Evolutionary conservation across 345 rosid species (phyloP).

Genomic region (Citrus trifoliata): DNA sequence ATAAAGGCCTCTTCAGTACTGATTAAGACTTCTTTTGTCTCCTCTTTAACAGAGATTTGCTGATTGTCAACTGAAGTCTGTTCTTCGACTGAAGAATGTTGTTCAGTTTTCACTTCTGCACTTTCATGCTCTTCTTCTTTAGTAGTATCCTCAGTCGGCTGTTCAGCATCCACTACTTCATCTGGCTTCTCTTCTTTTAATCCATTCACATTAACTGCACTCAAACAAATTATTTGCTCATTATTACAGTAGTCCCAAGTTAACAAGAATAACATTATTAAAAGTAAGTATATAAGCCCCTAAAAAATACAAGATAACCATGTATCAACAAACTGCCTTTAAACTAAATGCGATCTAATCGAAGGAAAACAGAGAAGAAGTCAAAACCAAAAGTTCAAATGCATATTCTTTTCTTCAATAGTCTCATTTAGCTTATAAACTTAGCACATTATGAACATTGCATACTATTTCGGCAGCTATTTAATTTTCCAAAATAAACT

Average conservation of each 20-base stretch:
- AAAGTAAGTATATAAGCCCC: too few species aligned
- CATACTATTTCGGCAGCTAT: neutral
- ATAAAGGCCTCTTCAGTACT: conserved; percentile 9
- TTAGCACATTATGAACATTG: neutral
- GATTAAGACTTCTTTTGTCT: conserved; percentile 8
- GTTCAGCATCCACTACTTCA: conserved; percentile 17
- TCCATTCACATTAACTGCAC: conserved; percentile 42
- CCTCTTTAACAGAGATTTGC: conserved; percentile 24
- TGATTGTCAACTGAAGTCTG: conserved; percentile 19
- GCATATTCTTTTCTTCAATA: neutral
- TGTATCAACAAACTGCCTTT: too few species aligned
- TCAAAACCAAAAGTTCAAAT: neutral
- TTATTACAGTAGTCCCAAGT: neutral
- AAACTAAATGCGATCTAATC: neutral
- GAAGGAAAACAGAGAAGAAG: neutral
- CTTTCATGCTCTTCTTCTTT: conserved; percentile 28
- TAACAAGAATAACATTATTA: too few species aligned
- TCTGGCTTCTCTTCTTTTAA: conserved; percentile 25
- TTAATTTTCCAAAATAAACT: neutral
- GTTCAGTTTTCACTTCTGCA: conserved; percentile 19
- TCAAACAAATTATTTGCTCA: neutral
- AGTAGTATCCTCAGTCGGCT: conserved; percentile 13
- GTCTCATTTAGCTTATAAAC: neutral
- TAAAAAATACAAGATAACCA: too few species aligned
- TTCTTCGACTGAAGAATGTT: conserved; percentile 14